These are phyloP conservation scores for Psidium guajava DNA, from an alignment of 345 rosid species.

Conservation along the genomic window DNA sequence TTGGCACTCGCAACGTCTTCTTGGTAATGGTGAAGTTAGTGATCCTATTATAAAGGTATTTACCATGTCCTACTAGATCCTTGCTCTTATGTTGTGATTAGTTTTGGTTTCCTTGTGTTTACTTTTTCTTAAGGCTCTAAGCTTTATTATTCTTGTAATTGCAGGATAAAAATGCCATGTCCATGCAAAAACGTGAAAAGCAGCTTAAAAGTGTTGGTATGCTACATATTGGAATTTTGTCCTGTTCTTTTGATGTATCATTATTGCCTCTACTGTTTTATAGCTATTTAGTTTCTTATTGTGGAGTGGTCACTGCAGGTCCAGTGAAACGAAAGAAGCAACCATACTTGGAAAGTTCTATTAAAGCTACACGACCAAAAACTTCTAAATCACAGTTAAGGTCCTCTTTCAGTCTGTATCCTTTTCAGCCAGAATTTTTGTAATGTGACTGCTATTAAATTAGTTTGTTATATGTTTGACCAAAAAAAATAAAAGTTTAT, in stretches of 20 bases:
- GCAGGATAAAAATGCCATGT: conserved; percentile 38
- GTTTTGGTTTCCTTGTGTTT: background rate
- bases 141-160: background rate
- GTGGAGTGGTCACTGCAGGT: conserved; percentile 22
- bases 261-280: background rate
- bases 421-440: background rate
- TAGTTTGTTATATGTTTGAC: background rate
- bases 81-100: background rate
- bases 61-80: background rate
- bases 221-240: conserved; percentile 1
- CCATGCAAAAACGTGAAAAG: conserved; percentile 44
- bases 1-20: conserved; percentile 59
- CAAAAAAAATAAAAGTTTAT: background rate
- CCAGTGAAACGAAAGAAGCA: conserved; percentile 73
- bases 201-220: conserved; percentile 52
- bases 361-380: conserved; percentile 37
- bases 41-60: conserved; percentile 48
- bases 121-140: background rate
- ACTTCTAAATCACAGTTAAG: conserved; percentile 59
- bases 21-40: conserved; percentile 46
- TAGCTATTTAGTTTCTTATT: background rate
- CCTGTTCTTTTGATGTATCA: background rate
- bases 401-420: background rate
- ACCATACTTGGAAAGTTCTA: conserved; percentile 26
- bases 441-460: background rate